Conservation (phyloP, 805 yeast species). For the Clavispora phyllophila region DNA sequence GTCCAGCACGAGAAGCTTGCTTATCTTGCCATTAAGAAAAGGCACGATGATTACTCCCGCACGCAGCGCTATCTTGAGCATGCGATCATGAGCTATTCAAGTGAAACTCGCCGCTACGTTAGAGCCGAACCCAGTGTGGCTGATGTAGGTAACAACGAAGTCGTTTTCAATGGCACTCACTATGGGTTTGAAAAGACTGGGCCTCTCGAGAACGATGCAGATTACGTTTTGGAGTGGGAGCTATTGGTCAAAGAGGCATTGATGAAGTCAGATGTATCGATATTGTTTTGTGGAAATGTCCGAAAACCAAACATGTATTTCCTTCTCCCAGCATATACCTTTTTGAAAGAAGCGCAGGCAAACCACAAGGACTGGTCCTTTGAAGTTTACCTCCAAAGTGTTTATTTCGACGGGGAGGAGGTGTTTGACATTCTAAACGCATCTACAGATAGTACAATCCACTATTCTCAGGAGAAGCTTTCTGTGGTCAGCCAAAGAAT, state of each 20-base stretch:
- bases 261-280: conserved; percentile 15
- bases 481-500: conserved; percentile 8
- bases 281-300: conserved; percentile 15
- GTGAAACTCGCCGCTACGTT: conserved; percentile 22
- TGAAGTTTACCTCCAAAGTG: conserved; percentile 2
- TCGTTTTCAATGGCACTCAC: neutral
- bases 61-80: conserved; percentile 45
- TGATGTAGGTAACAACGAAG: neutral
- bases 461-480: neutral
- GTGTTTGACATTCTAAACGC: conserved; percentile 6
- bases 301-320: neutral
- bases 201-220: neutral
- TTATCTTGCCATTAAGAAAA: conserved; percentile 12
- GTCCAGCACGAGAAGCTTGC: conserved; percentile 17
- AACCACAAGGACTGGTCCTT: neutral
- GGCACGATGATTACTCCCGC: conserved; percentile 27
- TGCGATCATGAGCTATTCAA: conserved; percentile 36
- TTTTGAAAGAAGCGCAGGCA: neutral
- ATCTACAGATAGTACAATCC: conserved; percentile 4
- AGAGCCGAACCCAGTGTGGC: conserved; percentile 1
- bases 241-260: conserved; percentile 16
- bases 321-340: neutral
- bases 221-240: conserved; percentile 6
- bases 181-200: neutral
- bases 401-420: neutral